phyloP scores from a whole-genome alignment of 148 eudicot genomes.

The Mesembryanthemum crystallinum region DNA sequence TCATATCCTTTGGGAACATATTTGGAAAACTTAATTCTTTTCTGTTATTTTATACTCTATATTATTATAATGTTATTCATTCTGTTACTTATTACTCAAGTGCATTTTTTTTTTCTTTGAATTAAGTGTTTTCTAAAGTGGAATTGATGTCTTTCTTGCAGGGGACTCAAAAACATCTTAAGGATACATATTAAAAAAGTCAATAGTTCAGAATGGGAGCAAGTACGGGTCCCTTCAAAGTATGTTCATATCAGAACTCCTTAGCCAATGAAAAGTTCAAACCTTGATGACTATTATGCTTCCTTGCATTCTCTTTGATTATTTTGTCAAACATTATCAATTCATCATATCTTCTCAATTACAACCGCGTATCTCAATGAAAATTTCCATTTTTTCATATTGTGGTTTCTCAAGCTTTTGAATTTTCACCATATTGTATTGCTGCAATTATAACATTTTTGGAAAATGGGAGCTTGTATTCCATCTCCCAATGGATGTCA shows the following conservation, averaged over 20 bases:
- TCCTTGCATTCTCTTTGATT: not conserved
- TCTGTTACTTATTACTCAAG: not conserved
- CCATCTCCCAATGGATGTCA: no score
- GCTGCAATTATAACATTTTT: not conserved
- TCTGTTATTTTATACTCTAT: not conserved
- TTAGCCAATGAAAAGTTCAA: not conserved
- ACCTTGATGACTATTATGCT: not conserved
- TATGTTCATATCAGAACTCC: constrained; percentile 21
- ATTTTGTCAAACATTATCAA: not conserved
- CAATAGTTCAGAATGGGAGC: constrained; percentile 75
- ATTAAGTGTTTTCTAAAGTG: not conserved
- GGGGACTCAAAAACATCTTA: constrained; percentile 82
- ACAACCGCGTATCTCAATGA: not conserved
- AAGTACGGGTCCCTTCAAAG: constrained; percentile 75
- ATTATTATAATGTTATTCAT: not conserved
- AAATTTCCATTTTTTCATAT: not conserved
- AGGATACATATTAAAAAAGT: constrained; percentile 59
- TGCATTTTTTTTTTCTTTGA: not conserved
- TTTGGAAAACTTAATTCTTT: no score
- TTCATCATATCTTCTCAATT: not conserved
- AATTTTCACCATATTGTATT: not conserved
- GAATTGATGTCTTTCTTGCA: constrained; percentile 33
- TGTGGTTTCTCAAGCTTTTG: not conserved
- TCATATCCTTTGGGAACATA: no score
- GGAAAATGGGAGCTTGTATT: no score